A percentile compares a stretch with the other conserved stretches of the same genome.
Conservation (phyloP, 2,329 filamentous ascomycete species). For the Mycogone perniciosa region DNA sequence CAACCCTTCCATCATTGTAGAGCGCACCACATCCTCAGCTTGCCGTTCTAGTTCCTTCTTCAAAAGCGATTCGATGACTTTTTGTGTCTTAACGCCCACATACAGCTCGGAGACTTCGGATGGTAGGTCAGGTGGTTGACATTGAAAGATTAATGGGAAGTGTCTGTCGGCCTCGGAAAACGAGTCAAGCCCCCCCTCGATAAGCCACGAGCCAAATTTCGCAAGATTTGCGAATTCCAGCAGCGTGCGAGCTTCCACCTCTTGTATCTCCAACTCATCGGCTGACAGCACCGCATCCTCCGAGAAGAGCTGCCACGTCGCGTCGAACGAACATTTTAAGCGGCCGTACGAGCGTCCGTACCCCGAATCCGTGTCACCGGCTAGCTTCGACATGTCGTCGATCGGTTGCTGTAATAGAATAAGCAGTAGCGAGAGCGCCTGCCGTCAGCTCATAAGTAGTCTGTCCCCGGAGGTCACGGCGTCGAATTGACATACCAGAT, state of each 20-base stretch:
- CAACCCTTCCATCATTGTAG: slow-evolving; percentile 51
- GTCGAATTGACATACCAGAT: slow-evolving; percentile 30
- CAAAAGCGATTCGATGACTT: slow-evolving; percentile 48
- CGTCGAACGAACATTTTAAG: slow-evolving; percentile 28
- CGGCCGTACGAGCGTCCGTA: slow-evolving; percentile 27
- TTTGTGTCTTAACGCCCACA: slow-evolving; percentile 42
- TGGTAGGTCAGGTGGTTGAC: slow-evolving; percentile 39
- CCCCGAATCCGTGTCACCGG: slow-evolving; percentile 29
- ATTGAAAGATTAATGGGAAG: slow-evolving; percentile 40
- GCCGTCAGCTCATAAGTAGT: slow-evolving; percentile 1
- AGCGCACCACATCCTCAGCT: slow-evolving; percentile 47
- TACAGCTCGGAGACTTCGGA: slow-evolving; percentile 38
- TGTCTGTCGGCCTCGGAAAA: slow-evolving; percentile 38
- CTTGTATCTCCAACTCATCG: slow-evolving; percentile 28
- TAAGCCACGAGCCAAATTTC: slow-evolving; percentile 36
- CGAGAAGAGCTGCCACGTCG: slow-evolving; percentile 29
- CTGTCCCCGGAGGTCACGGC: background rate
- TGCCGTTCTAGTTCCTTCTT: slow-evolving; percentile 42
- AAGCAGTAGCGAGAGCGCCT: slow-evolving; percentile 35
- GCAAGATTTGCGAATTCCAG: slow-evolving; percentile 45
- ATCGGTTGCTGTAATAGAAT: slow-evolving; percentile 32
- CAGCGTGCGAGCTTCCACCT: slow-evolving; percentile 27
- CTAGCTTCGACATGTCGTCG: slow-evolving; percentile 29
- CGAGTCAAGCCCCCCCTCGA: slow-evolving; percentile 32
- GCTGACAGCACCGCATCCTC: slow-evolving; percentile 27